Base-by-base conservation (phyloP, 2,329 filamentous ascomycete genomes). In the Pyrenophora seminiperda region DNA sequence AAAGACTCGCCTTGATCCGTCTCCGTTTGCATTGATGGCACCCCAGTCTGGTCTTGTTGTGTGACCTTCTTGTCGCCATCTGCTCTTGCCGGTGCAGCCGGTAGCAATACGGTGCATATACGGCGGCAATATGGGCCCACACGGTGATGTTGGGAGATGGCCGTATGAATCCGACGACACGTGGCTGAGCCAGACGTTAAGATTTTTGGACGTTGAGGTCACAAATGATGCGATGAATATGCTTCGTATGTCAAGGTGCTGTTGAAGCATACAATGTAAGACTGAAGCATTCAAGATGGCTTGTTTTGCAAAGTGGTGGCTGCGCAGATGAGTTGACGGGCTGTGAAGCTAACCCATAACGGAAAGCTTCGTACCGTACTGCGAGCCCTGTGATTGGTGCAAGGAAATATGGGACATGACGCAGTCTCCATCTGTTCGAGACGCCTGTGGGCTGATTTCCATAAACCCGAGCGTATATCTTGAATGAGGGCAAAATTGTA, bases 21-120 rank as follows among this genome's bases (percentile, higher is more conserved):
- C 68, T 62, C 38, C 59, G 63, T 50, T 73, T 73, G 40, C 70
- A 73, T 36, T 70, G 63, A 22, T 59, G 59, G 32, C 70, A 73
- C 2, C 70, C 70, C 43, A 71, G 36, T 45, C 70, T 65, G 11
- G 70, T 67, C 50, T 73, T 73, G 53, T 66, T 71, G 39, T 73
- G 70, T 32, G 67, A 50, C 45, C 59, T 66, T 40, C 68, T 67
- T 7, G 68, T 71, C 18, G 64, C 54, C 65, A 67, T 67, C 30
- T 20, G 36, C 37, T 31, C 39, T 53, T 17, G 38, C 47, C 32
- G n/a, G 11, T 17, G 6, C 18, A 20, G 40, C 37, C 34, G 15
- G 37, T 29, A 20, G 15, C 24, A 42, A 54, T 50, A 51, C 49
- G 53, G 37, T 29, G 40, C 18, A 48, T 43, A 38, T 43, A 38